A percentile compares a stretch with the other conserved stretches of the same genome.
These are phyloP conservation scores for Amylocystis lapponica DNA, from an alignment of 768 basidiomycete genomes.

Conservation along the genomic window DNA sequence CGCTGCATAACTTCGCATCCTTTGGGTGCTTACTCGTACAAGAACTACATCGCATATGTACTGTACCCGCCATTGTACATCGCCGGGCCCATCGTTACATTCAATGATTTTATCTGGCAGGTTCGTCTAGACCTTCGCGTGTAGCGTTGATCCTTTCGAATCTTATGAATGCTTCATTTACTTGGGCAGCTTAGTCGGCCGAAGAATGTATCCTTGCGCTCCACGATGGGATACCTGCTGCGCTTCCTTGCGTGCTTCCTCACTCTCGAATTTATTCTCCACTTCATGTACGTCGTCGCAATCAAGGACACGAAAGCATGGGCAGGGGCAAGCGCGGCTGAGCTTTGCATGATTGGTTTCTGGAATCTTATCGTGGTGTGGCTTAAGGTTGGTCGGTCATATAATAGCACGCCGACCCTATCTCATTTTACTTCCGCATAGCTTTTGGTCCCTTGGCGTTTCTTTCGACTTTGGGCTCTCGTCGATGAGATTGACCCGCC, in stretches of 20 bases:
- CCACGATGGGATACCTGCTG: conserved; percentile 49
- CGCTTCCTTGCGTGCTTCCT: conserved; percentile 70
- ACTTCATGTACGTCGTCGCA: conserved; percentile 95
- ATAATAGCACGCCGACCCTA: neutral
- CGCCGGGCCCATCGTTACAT: conserved; percentile 93
- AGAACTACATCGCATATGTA: conserved; percentile 78
- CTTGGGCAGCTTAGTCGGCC: conserved; percentile 55
- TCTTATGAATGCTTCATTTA: neutral
- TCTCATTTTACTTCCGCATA: conserved; percentile 28
- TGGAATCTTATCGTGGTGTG: conserved; percentile 97
- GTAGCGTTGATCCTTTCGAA: neutral
- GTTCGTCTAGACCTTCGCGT: no score
- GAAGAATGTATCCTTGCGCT: conserved; percentile 32
- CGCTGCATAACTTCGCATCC: conserved; percentile 53
- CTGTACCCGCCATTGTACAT: conserved; percentile 94
- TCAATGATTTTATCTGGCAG: conserved; percentile 95
- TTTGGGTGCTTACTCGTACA: conserved; percentile 53
- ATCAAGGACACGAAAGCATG: conserved; percentile 89
- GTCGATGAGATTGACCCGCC: conserved; percentile 87
- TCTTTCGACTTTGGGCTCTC: conserved; percentile 93
- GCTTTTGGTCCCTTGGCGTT: conserved; percentile 93
- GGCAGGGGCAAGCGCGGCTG: conserved; percentile 67
- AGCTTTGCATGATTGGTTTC: conserved; percentile 90
- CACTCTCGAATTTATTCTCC: conserved; percentile 87
- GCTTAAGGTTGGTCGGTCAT: conserved; percentile 72